phyloP scores from a whole-genome alignment of 2,329 filamentous ascomycete species.

The Pseudogymnoascus sp. region DNA sequence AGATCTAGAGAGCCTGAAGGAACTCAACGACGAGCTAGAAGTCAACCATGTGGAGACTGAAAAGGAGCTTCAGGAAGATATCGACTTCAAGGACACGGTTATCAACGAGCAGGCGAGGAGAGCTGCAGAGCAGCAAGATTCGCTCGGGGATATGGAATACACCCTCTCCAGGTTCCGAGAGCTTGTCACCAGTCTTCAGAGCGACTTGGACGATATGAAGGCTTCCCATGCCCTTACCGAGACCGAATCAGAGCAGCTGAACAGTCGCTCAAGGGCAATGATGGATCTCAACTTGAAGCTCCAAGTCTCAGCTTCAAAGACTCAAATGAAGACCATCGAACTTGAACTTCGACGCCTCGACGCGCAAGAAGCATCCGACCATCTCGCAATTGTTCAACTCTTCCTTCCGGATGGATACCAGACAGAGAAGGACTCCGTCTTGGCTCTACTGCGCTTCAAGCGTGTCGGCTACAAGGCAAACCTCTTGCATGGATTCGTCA shows the following conservation, averaged over 20 bases:
- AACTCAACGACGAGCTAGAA: slow-evolving; percentile 91
- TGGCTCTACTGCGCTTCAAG: slow-evolving; percentile 81
- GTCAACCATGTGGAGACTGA: slow-evolving; percentile 88
- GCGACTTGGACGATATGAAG: slow-evolving; percentile 83
- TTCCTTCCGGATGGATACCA: slow-evolving; percentile 84
- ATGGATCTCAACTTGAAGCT: slow-evolving; percentile 95
- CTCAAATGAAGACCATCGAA: slow-evolving; percentile 90
- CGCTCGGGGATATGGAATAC: slow-evolving; percentile 82
- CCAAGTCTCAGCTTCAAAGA: slow-evolving; percentile 81
- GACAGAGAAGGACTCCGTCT: slow-evolving; percentile 74
- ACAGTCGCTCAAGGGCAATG: slow-evolving; percentile 82
- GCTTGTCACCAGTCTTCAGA: slow-evolving; percentile 77
- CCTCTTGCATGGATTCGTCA: slow-evolving; percentile 69
- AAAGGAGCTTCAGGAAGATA: slow-evolving; percentile 88
- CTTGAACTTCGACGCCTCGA: slow-evolving; percentile 80
- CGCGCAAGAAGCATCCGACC: slow-evolving; percentile 80
- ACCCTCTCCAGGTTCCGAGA: slow-evolving; percentile 84
- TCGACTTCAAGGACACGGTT: slow-evolving; percentile 79
- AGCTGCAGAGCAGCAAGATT: slow-evolving; percentile 67
- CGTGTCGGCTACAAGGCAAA: slow-evolving; percentile 82
- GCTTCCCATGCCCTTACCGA: slow-evolving; percentile 90
- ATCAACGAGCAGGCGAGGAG: slow-evolving; percentile 75
- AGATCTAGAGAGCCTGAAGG: slow-evolving; percentile 81
- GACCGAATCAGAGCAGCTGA: slow-evolving; percentile 84
- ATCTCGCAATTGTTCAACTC: slow-evolving; percentile 79